A percentile compares a stretch with the other conserved stretches of the same genome.
These are phyloP conservation scores for Trichophyton schoenleinii DNA, from an alignment of 2,329 filamentous ascomycete species.

Conservation along the genomic window DNA sequence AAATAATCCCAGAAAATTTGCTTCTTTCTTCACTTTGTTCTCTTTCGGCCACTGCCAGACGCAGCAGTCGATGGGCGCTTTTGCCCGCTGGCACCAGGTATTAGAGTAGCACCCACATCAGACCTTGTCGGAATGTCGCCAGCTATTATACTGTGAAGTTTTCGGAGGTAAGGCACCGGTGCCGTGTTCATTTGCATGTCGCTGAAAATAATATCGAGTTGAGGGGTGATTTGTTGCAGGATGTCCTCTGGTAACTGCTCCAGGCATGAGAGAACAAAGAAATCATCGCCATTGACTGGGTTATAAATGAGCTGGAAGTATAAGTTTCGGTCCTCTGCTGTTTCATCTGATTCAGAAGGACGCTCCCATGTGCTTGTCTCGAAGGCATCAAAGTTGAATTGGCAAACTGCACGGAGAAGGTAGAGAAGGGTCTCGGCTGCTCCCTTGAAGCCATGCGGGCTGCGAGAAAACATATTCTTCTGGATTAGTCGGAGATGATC, in stretches of 20 bases:
- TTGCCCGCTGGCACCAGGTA: slow-evolving; percentile 16
- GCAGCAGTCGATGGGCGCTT: slow-evolving; percentile 23
- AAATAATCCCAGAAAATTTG: background rate
- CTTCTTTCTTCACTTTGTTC: slow-evolving; percentile 18
- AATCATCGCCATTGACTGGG: slow-evolving; percentile 20
- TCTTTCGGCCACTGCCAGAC: slow-evolving; percentile 20
- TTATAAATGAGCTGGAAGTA: slow-evolving; percentile 31
- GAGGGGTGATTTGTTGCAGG: slow-evolving; percentile 21
- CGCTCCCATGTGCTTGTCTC: slow-evolving; percentile 27
- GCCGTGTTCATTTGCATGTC: slow-evolving; percentile 36
- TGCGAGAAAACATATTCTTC: slow-evolving; percentile 23
- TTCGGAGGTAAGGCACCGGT: slow-evolving; percentile 25
- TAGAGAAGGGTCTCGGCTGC: slow-evolving; percentile 28
- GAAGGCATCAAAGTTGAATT: slow-evolving; percentile 29
- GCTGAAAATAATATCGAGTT: slow-evolving; percentile 22
- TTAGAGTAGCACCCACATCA: slow-evolving; percentile 15
- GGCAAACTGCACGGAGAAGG: slow-evolving; percentile 27
- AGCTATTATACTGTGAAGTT: slow-evolving; percentile 23
- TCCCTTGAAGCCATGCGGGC: slow-evolving; percentile 26
- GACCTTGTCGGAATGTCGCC: slow-evolving; percentile 8
- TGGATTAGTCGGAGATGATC: slow-evolving; percentile 22
- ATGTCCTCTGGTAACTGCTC: slow-evolving; percentile 22
- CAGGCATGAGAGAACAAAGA: slow-evolving; percentile 31
- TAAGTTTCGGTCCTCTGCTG: slow-evolving; percentile 32
- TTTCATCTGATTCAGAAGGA: slow-evolving; percentile 23